Percentiles rank a stretch among this genome's conserved stretches.
Evolutionary conservation across 2,329 filamentous ascomycete species (phyloP).

Genomic region (Periconia macrospinosa): DNA sequence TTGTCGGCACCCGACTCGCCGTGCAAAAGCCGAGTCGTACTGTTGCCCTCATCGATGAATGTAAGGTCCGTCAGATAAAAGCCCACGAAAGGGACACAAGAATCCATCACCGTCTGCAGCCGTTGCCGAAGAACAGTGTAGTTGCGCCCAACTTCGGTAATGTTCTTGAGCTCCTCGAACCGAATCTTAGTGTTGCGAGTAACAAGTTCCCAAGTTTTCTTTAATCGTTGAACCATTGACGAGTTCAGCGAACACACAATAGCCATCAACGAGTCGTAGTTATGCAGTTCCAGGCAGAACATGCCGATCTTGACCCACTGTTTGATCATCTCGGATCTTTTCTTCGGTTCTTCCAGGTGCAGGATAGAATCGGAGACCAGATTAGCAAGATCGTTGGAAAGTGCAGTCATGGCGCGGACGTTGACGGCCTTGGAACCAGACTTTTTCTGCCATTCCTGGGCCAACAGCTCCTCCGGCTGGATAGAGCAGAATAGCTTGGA

Average conservation of each 20-base stretch:
- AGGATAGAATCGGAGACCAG: constrained; percentile 92
- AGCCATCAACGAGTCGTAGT: constrained; percentile 96
- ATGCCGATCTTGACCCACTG: constrained; percentile 96
- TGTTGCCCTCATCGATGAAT: constrained; percentile 93
- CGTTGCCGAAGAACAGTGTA: constrained; percentile 82
- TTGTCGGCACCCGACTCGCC: constrained; percentile 60
- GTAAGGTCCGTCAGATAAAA: constrained; percentile 96
- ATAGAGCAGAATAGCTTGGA: constrained; percentile 91
- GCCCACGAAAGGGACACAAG: constrained; percentile 92
- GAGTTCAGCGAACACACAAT: constrained; percentile 94
- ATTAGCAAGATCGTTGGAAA: constrained; percentile 91
- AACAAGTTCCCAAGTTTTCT: constrained; percentile 88
- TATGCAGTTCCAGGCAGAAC: constrained; percentile 84
- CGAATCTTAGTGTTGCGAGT: constrained; percentile 80
- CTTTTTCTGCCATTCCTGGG: constrained; percentile 92
- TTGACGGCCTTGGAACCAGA: constrained; percentile 78
- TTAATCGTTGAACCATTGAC: constrained; percentile 84
- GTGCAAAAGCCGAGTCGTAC: constrained; percentile 76
- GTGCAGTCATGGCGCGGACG: constrained; percentile 88
- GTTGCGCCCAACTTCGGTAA: constrained; percentile 89
- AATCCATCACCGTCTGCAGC: constrained; percentile 82
- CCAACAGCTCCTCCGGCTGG: constrained; percentile 86
- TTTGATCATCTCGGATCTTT: constrained; percentile 86
- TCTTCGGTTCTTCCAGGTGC: constrained; percentile 86
- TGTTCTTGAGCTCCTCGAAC: constrained; percentile 75